Percentiles rank a stretch among this genome's conserved stretches.
These are phyloP conservation scores for Kernera saxatilis DNA, from an alignment of 345 rosid species.

Conservation along the genomic window DNA sequence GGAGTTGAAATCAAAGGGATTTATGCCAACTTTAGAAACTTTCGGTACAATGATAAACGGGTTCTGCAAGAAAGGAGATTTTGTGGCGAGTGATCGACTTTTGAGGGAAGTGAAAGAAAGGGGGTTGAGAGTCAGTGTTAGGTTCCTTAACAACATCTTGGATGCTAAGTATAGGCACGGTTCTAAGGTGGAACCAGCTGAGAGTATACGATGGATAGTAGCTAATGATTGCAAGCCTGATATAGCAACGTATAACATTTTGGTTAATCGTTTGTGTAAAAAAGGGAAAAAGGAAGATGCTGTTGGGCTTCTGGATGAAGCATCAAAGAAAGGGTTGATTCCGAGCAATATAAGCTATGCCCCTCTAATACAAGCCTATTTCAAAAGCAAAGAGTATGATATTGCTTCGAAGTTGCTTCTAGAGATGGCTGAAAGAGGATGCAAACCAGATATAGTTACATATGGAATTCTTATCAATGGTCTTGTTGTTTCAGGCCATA, in stretches of 20 bases:
- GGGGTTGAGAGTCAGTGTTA: slow-evolving; percentile 43
- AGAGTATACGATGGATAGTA: slow-evolving; percentile 46
- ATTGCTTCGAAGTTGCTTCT: slow-evolving; percentile 51
- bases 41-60: slow-evolving; percentile 61
- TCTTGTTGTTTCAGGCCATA: slow-evolving; percentile 55
- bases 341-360: slow-evolving; percentile 50
- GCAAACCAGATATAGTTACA: slow-evolving; percentile 62
- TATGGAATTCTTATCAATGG: slow-evolving; percentile 78
- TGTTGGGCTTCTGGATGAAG: slow-evolving; percentile 51
- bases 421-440: slow-evolving; percentile 70
- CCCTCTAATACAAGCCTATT: slow-evolving; percentile 53
- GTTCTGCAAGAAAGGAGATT: slow-evolving; percentile 56
- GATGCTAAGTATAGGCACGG: slow-evolving; percentile 56
- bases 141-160: slow-evolving; percentile 48
- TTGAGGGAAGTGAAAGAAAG: slow-evolving; percentile 62
- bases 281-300: slow-evolving; percentile 51
- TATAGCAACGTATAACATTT: slow-evolving; percentile 54
- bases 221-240: slow-evolving; percentile 61
- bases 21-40: slow-evolving; percentile 60
- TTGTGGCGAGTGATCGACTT: slow-evolving; percentile 46
- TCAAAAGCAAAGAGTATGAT: slow-evolving; percentile 41
- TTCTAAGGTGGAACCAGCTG: slow-evolving; percentile 30
- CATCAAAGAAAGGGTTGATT: slow-evolving; percentile 42
- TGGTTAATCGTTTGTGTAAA: slow-evolving; percentile 56
- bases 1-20: slow-evolving; percentile 63